Evolutionary conservation across 1,284 basidiomycete species (phyloP), one percentile per base, ranked within the genome.

Genomic region (Ustilago bromivora): DNA sequence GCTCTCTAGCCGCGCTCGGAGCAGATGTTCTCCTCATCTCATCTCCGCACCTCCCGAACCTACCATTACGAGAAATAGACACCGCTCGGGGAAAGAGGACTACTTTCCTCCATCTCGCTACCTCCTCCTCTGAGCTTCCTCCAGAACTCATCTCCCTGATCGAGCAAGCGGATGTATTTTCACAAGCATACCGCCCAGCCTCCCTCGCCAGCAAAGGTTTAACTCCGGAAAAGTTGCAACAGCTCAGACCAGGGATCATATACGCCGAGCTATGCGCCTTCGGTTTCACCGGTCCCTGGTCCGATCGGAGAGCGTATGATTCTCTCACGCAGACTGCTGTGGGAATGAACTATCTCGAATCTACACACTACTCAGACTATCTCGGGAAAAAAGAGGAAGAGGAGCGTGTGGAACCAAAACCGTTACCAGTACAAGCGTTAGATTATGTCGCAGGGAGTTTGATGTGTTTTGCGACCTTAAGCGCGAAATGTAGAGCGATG

Each of bases 11-110:
- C 90, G 90, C 89, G 0, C 89, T 91, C 66, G 91, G 91, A 2
- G 91, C 91, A 0, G 89, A 91, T 61, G 90, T 91, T 4, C 87
- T 92, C 0, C 87, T 89, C 46, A 80, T 92, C 56, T 91, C 90
- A 11, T 91, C 90, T 0, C 90, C 89, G 0, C 87, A 87, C 8
- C 87, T 92, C 7, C 91, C 91, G 0, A 86, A 87, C 0, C 84
- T 91, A 3, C 91, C 91, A 0, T 72, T 85, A 0, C 83, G 91
- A 1, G 91, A 92, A 78, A 80, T 88, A 6, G 91, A 92, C 52
- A 92, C 91, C 0, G 90, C 91, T 0, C 88, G 91, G 5, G 91
- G 91, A 1, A 92, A 92, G 83, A 89, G 90, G 35, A 90, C 91
- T 0, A 88, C 90, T 0, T 91, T 91, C 76, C 88, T 92, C 15